phyloP scores from a whole-genome alignment of 352 stramenopile species.

The Phytophthora pluvialis region DNA sequence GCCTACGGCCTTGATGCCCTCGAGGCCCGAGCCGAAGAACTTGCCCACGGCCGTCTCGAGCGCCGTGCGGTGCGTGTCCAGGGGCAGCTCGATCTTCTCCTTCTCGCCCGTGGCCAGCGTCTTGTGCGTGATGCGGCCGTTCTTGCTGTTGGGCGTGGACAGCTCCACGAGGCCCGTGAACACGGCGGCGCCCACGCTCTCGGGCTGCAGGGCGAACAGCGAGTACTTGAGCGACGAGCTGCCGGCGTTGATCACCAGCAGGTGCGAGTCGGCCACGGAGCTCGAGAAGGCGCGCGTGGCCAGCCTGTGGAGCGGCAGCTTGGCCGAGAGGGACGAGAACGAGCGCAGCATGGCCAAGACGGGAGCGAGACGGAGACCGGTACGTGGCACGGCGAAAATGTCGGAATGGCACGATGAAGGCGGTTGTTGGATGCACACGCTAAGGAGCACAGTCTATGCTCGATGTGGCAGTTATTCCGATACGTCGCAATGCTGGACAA shows the following conservation, averaged over 20 bases:
- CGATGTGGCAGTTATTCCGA: no score
- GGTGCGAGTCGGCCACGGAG: constrained; percentile 32
- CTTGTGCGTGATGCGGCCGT: constrained; percentile 77
- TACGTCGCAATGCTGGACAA: no score
- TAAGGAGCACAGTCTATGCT: no score
- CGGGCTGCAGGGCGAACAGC: constrained; percentile 60
- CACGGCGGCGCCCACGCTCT: constrained; percentile 55
- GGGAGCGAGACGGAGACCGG: neutral
- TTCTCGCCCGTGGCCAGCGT: constrained; percentile 55
- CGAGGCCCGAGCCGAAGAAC: constrained; percentile 63
- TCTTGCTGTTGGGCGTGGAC: constrained; percentile 60
- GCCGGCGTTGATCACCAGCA: constrained; percentile 82
- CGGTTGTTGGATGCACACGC: constrained; percentile 20
- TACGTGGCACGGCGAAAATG: constrained; percentile 23
- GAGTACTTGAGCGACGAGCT: constrained; percentile 90
- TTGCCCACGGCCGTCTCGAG: constrained; percentile 64
- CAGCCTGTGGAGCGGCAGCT: constrained; percentile 14
- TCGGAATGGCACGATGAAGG: constrained; percentile 11
- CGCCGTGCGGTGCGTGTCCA: constrained; percentile 63
- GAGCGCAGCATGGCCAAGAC: constrained; percentile 24
- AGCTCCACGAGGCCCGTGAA: constrained; percentile 84
- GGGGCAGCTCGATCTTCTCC: constrained; percentile 52
- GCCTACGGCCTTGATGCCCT: constrained; percentile 76
- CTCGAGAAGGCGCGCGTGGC: constrained; percentile 38
- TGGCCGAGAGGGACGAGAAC: constrained; percentile 31